A percentile compares a stretch with the other conserved stretches of the same genome.
Conservation (phyloP, 768 basidiomycete genomes). For the Boletus patriciae region DNA sequence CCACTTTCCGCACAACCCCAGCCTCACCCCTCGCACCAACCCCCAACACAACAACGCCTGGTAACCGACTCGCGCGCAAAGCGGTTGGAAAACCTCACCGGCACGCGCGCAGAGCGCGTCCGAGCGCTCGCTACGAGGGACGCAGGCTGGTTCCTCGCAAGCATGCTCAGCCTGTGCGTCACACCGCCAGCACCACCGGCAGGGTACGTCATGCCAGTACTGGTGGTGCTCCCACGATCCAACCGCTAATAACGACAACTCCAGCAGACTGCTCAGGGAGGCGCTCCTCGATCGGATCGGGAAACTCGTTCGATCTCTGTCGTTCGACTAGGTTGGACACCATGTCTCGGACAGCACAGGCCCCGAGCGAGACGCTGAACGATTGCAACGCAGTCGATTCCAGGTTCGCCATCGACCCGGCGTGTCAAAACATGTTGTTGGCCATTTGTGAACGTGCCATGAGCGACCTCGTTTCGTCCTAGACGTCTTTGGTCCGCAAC, state of each 20-base stretch:
- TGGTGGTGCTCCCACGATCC: neutral
- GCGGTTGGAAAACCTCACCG: conserved; percentile 7
- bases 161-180: conserved; percentile 26
- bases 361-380: neutral
- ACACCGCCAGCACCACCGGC: neutral
- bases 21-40: neutral
- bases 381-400: neutral
- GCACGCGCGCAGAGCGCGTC: conserved; percentile 21
- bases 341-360: neutral
- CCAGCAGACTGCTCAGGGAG: conserved; percentile 7
- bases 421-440: conserved; percentile 29
- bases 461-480: conserved; percentile 9
- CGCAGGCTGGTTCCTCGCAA: conserved; percentile 29
- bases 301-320: conserved; percentile 18
- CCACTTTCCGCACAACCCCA: neutral
- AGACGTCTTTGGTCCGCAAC: neutral
- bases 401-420: conserved; percentile 12
- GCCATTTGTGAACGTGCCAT: conserved; percentile 31
- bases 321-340: neutral
- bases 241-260: too few species aligned
- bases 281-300: conserved; percentile 26
- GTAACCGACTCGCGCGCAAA: neutral
- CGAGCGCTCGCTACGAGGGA: conserved; percentile 27
- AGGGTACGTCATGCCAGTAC: too few species aligned
- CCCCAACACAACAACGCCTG: neutral